Conservation (phyloP, 1,284 basidiomycete species). For the Tilletia caries region DNA sequence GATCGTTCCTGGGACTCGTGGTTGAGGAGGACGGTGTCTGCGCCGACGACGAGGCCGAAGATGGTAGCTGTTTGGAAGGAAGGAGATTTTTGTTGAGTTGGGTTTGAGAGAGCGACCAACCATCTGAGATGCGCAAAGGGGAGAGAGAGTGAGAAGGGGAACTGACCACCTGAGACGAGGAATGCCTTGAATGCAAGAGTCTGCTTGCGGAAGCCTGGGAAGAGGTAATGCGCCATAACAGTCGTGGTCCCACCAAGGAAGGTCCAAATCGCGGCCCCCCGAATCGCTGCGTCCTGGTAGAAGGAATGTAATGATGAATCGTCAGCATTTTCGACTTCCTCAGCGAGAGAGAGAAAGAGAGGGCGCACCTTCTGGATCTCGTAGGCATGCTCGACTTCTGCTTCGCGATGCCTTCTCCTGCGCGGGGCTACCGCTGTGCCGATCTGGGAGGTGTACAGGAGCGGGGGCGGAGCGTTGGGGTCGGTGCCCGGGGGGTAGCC, state of each 20-base stretch:
- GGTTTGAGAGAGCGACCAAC: background rate
- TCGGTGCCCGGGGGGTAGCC: background rate
- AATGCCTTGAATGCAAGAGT: constrained; percentile 47
- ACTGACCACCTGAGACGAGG: constrained; percentile 30
- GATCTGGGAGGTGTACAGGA: constrained; percentile 10
- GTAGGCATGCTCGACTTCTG: constrained; percentile 40
- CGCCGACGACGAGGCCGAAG: constrained; percentile 46
- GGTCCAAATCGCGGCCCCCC: constrained; percentile 35
- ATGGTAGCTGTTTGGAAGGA: constrained; percentile 26
- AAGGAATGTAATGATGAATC: background rate
- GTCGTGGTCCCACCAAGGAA: constrained; percentile 32
- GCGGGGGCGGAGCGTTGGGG: constrained; percentile 10
- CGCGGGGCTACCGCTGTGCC: constrained; percentile 14
- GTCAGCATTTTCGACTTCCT: background rate
- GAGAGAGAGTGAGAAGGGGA: background rate
- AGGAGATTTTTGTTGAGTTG: no score
- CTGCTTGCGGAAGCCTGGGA: constrained; percentile 38
- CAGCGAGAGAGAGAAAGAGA: background rate
- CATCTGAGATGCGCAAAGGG: background rate
- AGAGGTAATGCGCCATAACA: constrained; percentile 42
- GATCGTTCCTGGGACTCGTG: constrained; percentile 39
- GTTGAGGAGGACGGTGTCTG: constrained; percentile 39
- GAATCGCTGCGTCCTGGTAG: constrained; percentile 36
- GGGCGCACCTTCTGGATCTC: constrained; percentile 37
- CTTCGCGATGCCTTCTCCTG: constrained; percentile 37